Base-by-base conservation (phyloP, 2,329 filamentous ascomycete genomes). In the Fusarium floridanum region DNA sequence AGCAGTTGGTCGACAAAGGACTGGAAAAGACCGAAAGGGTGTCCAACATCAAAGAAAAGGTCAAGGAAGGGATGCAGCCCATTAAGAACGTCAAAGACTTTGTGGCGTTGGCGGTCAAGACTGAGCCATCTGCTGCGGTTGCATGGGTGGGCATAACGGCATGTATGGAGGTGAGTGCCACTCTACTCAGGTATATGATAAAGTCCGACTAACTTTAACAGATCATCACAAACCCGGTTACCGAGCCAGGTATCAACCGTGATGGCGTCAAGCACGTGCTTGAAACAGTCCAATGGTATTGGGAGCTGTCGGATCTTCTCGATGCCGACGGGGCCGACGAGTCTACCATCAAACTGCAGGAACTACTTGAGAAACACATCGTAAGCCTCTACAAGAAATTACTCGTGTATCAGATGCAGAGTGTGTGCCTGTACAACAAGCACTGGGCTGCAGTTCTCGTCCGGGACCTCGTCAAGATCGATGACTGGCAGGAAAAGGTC, bases 191-290 rank as follows among this genome's bases (percentile, higher is more conserved):
- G 24, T 27, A 27, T 27, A 27, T 27, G 22, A 22, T 22, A 22
- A 22, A 27, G 27, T 27, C 27, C 2, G 9, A 32, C 32, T 12
- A 9, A 32, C 9, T 4, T 1, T 2, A 9, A 7, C 1, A 70
- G 68, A 29, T 70, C 20, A 36, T 70, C 1, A 41, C 64, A 0
- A 70, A 55, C n/a, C 53, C 59, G 1, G 22, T 67, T 1, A 48
- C 64, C 0, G 64, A 67, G 32, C 60, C 64, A 10, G 45, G 34
- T 1, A 36, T 34, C 12, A 69, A 69, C 9, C 56, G 63, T 0
- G 63, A 66, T 0, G 67, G 67, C 1, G 27, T 69, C 8, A 62
- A 66, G 4, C 64, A 62, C 11, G 67, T 69, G 5, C 63, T 63
- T 7, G 50, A 57, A 5, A 41, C 61, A 16, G 17, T 61, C 2